Percentiles rank a stretch among this genome's conserved stretches.
Evolutionary conservation across 371 early-diverging fungal genomes (phyloP).

Genomic region (Mortierella sp.): DNA sequence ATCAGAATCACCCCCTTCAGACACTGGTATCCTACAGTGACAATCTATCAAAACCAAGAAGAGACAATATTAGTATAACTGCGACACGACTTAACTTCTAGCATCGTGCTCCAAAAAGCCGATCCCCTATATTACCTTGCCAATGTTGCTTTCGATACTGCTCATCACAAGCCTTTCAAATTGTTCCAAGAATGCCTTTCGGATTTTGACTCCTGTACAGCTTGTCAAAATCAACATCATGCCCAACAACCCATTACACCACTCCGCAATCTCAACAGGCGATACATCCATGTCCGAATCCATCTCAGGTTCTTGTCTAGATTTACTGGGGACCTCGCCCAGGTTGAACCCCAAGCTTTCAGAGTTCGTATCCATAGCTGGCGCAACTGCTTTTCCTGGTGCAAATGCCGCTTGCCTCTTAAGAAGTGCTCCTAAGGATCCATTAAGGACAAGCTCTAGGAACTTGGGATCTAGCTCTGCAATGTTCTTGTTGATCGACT

Average conservation of each 20-base stretch:
- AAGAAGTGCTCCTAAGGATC: constrained; percentile 35
- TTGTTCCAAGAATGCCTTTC: constrained; percentile 33
- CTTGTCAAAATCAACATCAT: constrained; percentile 53
- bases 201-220: constrained; percentile 24
- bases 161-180: constrained; percentile 49
- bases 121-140: constrained; percentile 24
- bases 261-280: constrained; percentile 40
- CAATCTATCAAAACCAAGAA: constrained; percentile 23
- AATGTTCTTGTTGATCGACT: constrained; percentile 29
- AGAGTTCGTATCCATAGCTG: not conserved
- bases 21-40: constrained; percentile 54
- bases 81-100: not conserved
- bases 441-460: constrained; percentile 41
- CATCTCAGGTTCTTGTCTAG: not conserved
- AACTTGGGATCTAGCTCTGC: constrained; percentile 27
- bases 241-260: constrained; percentile 54
- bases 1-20: constrained; percentile 37
- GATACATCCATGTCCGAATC: constrained; percentile 52
- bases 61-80: not conserved
- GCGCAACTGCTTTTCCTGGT: constrained; percentile 21
- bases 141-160: constrained; percentile 46
- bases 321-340: not conserved
- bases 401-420: constrained; percentile 46
- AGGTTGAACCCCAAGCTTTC: constrained; percentile 29
- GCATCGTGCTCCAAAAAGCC: not conserved